phyloP scores from a whole-genome alignment of 2,329 filamentous ascomycete genomes.

The Xylariaceae sp. region DNA sequence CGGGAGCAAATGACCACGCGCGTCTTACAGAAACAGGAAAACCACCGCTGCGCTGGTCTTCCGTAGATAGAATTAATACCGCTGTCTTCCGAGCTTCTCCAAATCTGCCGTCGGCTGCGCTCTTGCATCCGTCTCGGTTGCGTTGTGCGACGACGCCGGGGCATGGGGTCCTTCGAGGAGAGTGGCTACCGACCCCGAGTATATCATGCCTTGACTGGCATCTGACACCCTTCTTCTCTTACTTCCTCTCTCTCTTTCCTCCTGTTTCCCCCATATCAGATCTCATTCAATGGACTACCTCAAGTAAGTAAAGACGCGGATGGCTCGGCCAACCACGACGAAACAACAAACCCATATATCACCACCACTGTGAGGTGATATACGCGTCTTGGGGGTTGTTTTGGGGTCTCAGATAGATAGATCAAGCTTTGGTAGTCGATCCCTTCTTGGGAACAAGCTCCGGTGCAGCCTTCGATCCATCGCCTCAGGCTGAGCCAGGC shows the following conservation, averaged over 20 bases:
- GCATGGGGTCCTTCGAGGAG: too few species aligned
- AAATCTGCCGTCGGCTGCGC: conserved; percentile 13
- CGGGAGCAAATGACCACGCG: too few species aligned
- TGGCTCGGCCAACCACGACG: conserved; percentile 4
- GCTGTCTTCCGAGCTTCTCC: conserved; percentile 10
- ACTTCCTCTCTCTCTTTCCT: conserved; percentile 5
- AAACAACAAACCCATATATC: neutral
- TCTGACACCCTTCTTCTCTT: conserved; percentile 4
- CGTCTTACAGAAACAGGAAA: too few species aligned
- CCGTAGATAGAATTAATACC: too few species aligned
- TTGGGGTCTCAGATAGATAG: too few species aligned
- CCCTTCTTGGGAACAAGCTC: too few species aligned
- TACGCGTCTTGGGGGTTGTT: conserved; percentile 8
- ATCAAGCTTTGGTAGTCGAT: too few species aligned
- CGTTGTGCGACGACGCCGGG: conserved; percentile 13
- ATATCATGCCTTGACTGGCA: conserved; percentile 6
- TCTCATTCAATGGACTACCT: conserved; percentile 6
- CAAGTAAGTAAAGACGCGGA: too few species aligned
- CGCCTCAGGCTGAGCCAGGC: too few species aligned
- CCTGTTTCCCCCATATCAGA: conserved; percentile 2
- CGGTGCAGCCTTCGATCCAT: too few species aligned
- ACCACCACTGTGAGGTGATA: too few species aligned
- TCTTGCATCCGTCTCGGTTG: conserved; percentile 12
- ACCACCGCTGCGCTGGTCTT: too few species aligned
- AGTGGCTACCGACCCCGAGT: conserved; percentile 6